These are phyloP conservation scores for Saururus chinensis DNA, from an alignment of 164 flowering plant genomes.

Conservation along the genomic window DNA sequence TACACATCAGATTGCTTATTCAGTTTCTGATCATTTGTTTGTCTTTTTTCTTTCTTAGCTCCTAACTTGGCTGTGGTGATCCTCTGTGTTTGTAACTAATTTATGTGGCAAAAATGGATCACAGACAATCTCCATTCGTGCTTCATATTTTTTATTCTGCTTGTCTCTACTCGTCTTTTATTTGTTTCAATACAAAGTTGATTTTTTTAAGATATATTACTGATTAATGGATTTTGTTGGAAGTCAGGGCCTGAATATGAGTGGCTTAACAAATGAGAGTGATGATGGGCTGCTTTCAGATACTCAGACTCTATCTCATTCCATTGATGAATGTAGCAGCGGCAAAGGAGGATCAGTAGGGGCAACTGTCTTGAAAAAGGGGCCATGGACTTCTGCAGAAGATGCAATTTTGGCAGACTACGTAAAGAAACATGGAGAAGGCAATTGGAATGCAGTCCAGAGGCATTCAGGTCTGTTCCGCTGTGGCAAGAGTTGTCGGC, in stretches of 20 bases:
- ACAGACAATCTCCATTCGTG: too few relatives aligned
- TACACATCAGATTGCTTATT: too few relatives aligned
- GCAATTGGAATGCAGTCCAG: constrained; percentile 89
- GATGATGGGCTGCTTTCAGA: constrained; percentile 33
- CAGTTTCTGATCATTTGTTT: too few relatives aligned
- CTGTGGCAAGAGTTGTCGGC: constrained; percentile 85
- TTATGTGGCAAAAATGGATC: too few relatives aligned
- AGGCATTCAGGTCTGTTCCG: constrained; percentile 72
- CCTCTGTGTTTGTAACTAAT: too few relatives aligned
- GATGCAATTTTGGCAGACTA: constrained; percentile 77
- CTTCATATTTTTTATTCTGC: too few relatives aligned
- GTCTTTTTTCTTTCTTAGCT: too few relatives aligned
- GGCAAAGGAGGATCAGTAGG: constrained; percentile 24
- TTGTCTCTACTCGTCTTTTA: too few relatives aligned
- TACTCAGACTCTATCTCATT: constrained; percentile 32
- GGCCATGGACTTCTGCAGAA: constrained; percentile 87
- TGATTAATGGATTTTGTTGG: not conserved
- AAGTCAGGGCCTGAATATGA: constrained; percentile 18
- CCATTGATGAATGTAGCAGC: constrained; percentile 32
- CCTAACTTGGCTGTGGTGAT: too few relatives aligned
- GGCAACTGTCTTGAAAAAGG: constrained; percentile 54
- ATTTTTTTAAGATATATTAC: too few relatives aligned
- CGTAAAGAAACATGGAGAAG: constrained; percentile 78
- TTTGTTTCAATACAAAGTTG: too few relatives aligned
- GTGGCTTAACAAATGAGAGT: constrained; percentile 33